These are phyloP conservation scores for Acacia concinna DNA, from an alignment of 331 rosid species.

Conservation along the genomic window DNA sequence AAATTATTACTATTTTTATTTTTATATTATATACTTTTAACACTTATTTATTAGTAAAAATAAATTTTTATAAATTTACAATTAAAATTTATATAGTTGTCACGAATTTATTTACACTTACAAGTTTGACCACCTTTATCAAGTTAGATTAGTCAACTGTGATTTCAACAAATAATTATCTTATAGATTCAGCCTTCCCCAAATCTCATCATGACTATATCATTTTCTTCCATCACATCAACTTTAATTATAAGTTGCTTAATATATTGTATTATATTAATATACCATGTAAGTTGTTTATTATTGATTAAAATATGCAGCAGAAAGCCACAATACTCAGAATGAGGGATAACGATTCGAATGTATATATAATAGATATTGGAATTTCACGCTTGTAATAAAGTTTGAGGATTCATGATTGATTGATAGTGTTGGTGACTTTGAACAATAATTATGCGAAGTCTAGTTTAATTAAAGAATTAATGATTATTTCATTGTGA, in stretches of 20 bases:
- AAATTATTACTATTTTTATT: too few species aligned
- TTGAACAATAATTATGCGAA: constrained; percentile 38
- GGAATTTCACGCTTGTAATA: constrained; percentile 42
- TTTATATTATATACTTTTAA: too few species aligned
- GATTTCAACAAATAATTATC: neutral
- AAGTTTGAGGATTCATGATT: constrained; percentile 46
- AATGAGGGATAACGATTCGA: neutral
- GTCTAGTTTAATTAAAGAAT: constrained; percentile 27
- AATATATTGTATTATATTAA: too few species aligned
- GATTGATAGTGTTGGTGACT: constrained; percentile 42
- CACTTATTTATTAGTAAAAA: too few species aligned
- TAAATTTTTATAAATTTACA: too few species aligned
- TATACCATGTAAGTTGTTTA: neutral
- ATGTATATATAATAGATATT: neutral
- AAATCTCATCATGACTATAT: constrained; percentile 45
- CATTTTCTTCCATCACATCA: constrained; percentile 30
- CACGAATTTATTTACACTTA: too few species aligned
- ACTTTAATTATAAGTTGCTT: neutral
- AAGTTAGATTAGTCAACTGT: neutral
- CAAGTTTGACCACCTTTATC: too few species aligned
- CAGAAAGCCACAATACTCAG: neutral
- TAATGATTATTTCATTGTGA: constrained; percentile 48
- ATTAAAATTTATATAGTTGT: too few species aligned
- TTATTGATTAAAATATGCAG: neutral
- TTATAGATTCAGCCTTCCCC: constrained; percentile 15